Base-by-base conservation (phyloP, 2,329 filamentous ascomycete species). In the Cordyceps pruinosa region DNA sequence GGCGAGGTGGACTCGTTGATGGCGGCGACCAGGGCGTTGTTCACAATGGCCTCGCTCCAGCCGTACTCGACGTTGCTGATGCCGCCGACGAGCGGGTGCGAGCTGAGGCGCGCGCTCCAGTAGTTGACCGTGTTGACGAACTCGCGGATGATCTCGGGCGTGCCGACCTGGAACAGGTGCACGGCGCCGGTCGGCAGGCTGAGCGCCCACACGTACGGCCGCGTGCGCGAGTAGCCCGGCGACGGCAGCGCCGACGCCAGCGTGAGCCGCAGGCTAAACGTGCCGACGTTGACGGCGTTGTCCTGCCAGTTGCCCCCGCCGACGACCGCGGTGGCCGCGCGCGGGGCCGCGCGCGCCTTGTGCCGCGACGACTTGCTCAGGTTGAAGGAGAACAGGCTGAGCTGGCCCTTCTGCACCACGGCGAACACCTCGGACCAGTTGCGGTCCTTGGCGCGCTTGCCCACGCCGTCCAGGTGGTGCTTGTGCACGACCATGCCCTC, bases 271-370 rank as follows among this genome's bases (percentile, higher is more conserved):
- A 99, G 83, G 44, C 88, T 85, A 70, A 97, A 97, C 21, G 87
- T 88, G 65, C 90, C 92, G 10, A 97, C 78, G 62, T 86, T 90
- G 62, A 96, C 91, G 5, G 94, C 94, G 68, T 96, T 97, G 64
- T 97, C 92, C 70, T 93, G 93, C 94, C 94, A 99, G 70, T 99
- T 97, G 25, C 94, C 94, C 60, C 94, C 94, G 62, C 94, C 94
- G 2, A 10, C 81, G 2, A 9, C 81, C 80, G 53, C 60, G 76
- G 77, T 58, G 77, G 76, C 75, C 37, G 73, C 72, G 52, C 80
- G 77, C 9, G 71, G 76, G 61, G n/a, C n/a, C n/a, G n/a, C n/a
- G n/a, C 83, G 84, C 61, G 73, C 78, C 70, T 90, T 91, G 63
- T 85, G 81, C 34, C 86, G 81, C 64, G 85, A 76, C 1, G 88